phyloP scores from a whole-genome alignment of 139 green algal genomes.

The Haematococcus sp. region DNA sequence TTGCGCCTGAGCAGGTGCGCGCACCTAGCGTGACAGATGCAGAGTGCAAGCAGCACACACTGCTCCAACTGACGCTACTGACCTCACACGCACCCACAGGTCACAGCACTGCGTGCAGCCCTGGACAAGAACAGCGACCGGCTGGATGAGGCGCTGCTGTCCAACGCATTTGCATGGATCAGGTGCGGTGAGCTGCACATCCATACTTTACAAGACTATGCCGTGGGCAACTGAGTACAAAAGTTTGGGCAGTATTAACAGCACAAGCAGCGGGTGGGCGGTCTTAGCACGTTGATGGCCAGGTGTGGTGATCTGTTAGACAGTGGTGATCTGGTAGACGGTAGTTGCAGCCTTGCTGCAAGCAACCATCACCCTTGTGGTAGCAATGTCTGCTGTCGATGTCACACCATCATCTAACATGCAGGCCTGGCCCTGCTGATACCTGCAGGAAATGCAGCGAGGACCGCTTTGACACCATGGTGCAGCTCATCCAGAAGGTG shows the following conservation, averaged over 20 bases:
- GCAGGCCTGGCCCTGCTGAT: no score
- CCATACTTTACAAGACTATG: no score
- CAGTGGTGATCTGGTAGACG: no score
- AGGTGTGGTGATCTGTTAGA: no score
- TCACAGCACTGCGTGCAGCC: constrained; percentile 22
- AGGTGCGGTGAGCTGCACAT: constrained; percentile 23
- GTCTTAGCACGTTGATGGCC: no score
- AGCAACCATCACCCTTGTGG: no score
- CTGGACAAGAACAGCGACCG: constrained; percentile 21
- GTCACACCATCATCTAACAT: no score
- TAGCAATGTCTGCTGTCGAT: no score
- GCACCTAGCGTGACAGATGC: constrained; percentile 12
- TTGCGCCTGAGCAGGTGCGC: constrained; percentile 55
- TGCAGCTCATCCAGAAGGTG: constrained; percentile 78
- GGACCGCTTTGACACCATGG: constrained; percentile 76
- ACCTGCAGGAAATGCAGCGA: constrained; percentile 67
- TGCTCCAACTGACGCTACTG: not conserved
- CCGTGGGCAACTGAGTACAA: no score
- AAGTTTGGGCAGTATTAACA: no score
- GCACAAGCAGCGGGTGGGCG: no score
- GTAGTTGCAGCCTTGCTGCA: no score
- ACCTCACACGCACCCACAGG: constrained; percentile 21
- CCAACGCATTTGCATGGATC: constrained; percentile 88
- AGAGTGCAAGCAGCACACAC: not conserved
- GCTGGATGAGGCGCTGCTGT: constrained; percentile 83